A percentile compares a stretch with the other conserved stretches of the same genome.
Evolutionary conservation across 78 protist species (phyloP).

Genomic region (Capsaspora owczarzaki): DNA sequence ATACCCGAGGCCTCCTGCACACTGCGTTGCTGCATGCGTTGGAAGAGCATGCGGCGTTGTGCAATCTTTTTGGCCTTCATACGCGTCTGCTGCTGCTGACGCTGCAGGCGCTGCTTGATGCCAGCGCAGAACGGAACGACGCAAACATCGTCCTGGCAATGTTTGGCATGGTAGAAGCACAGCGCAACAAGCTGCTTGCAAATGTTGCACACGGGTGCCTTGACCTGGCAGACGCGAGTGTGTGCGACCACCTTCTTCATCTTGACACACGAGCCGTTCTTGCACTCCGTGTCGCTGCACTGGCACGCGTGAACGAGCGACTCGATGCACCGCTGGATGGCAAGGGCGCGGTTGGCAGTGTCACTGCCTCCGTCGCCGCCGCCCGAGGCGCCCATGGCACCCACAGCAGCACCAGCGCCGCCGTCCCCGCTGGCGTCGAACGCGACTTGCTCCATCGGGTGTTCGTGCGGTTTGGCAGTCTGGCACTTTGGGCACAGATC

Average conservation of each 20-base stretch:
- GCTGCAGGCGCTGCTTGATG: neutral
- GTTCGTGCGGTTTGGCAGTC: neutral
- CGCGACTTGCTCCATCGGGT: neutral
- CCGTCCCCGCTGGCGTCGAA: neutral
- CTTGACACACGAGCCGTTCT: neutral
- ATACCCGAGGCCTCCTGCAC: too few species aligned
- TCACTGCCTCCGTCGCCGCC: neutral
- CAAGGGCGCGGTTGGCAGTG: neutral
- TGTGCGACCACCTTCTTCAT: conserved; percentile 11
- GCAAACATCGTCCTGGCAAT: neutral
- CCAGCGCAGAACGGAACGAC: neutral
- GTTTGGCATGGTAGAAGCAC: conserved; percentile 22
- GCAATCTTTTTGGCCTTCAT: neutral
- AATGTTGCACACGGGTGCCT: neutral
- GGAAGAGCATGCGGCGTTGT: neutral
- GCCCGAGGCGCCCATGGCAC: neutral
- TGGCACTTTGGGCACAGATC: conserved; percentile 16
- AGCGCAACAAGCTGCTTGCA: conserved; percentile 12
- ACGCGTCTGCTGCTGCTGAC: neutral
- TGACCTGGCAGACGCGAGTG: conserved; percentile 7
- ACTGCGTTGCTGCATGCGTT: conserved; percentile 2
- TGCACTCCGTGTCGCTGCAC: neutral
- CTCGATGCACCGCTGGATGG: neutral
- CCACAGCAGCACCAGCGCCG: neutral
- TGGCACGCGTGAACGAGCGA: conserved; percentile 16